Evolutionary conservation across 2,329 filamentous ascomycete genomes (phyloP).

Genomic region (Sphaceloma murrayae): DNA sequence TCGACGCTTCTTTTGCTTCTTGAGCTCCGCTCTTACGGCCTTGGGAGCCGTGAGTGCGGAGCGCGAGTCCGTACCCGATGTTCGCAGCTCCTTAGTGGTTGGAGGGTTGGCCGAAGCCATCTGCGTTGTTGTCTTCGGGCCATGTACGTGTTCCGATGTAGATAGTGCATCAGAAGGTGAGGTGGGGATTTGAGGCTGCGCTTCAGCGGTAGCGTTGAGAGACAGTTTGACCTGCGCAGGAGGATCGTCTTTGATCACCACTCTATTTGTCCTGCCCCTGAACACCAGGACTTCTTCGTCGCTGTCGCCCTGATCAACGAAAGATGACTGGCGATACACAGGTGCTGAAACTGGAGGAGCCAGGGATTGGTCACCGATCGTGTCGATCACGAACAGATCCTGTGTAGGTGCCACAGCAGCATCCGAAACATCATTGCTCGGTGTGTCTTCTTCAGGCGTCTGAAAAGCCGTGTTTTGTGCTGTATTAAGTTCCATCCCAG

Average conservation of each 20-base stretch:
- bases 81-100: neutral
- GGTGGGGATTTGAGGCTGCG: neutral
- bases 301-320: slow-evolving; percentile 31
- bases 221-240: slow-evolving; percentile 6
- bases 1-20: slow-evolving; percentile 11
- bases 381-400: slow-evolving; percentile 28
- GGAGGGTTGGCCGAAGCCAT: too few relatives aligned
- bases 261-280: slow-evolving; percentile 39
- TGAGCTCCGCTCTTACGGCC: neutral
- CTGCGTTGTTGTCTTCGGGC: too few relatives aligned
- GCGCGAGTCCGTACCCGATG: neutral
- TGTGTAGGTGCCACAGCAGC: neutral
- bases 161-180: too few relatives aligned
- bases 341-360: slow-evolving; percentile 16
- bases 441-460: slow-evolving; percentile 5
- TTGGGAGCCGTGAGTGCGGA: neutral
- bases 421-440: slow-evolving; percentile 7
- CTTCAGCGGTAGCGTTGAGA: neutral
- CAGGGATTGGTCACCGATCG: slow-evolving; percentile 26
- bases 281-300: slow-evolving; percentile 68
- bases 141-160: too few relatives aligned
- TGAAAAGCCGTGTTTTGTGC: slow-evolving; percentile 14
- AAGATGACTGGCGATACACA: neutral
- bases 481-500: slow-evolving; percentile 17
- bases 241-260: slow-evolving; percentile 25